These are phyloP conservation scores for Thozetella sp. DNA, from an alignment of 495 filamentous ascomycete genomes.

Conservation along the genomic window DNA sequence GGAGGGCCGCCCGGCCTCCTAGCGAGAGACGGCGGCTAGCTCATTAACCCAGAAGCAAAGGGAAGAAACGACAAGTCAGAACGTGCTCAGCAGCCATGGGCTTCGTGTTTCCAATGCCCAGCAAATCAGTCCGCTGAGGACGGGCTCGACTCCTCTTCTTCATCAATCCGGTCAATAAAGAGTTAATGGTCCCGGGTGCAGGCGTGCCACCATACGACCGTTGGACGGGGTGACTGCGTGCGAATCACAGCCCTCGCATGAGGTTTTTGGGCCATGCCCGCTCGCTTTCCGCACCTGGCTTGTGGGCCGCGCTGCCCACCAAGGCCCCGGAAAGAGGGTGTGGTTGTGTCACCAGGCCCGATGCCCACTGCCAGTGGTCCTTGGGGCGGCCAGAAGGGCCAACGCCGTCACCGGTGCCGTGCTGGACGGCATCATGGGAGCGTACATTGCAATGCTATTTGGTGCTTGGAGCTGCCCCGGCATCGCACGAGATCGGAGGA, in stretches of 20 bases:
- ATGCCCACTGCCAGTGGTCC: not conserved
- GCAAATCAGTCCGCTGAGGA: not conserved
- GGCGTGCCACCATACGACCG: no score
- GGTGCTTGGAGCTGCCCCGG: not conserved
- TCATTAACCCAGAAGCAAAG: not conserved
- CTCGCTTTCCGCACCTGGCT: constrained; percentile 5
- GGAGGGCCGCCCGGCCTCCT: not conserved
- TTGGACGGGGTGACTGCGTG: constrained; percentile 3
- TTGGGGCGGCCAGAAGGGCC: constrained; percentile 2
- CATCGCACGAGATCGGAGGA: not conserved
- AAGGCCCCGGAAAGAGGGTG: constrained; percentile 3
- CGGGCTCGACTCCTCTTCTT: not conserved
- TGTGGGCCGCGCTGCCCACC: constrained; percentile 6
- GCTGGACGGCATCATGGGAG: constrained; percentile 7
- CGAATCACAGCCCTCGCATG: constrained; percentile 20
- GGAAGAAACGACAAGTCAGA: not conserved
- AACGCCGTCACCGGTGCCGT: constrained; percentile 7
- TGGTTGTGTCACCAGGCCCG: not conserved
- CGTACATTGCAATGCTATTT: not conserved
- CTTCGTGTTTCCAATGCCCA: not conserved
- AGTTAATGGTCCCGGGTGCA: not conserved
- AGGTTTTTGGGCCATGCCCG: constrained; percentile 7
- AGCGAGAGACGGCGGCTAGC: not conserved
- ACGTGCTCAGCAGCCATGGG: not conserved
- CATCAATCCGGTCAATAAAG: constrained; percentile 5